Evolutionary conservation across 192 early-diverging fungal genomes (phyloP).

Genomic region (Paraglomus brasilianum): DNA sequence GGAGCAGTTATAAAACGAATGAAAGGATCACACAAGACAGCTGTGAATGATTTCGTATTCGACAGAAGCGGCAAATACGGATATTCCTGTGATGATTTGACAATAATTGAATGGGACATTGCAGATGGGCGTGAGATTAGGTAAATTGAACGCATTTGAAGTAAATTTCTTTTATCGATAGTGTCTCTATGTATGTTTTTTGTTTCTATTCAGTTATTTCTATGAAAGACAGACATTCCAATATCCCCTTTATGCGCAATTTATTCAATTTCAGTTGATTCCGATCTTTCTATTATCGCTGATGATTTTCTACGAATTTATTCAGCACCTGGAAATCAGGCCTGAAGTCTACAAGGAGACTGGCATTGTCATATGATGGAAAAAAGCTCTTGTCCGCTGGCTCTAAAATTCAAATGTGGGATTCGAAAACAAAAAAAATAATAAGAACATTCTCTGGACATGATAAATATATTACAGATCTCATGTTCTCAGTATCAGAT

Average conservation of each 20-base stretch:
- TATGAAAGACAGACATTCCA: no score
- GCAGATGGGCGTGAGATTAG: conserved; percentile 41
- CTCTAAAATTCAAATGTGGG: conserved; percentile 57
- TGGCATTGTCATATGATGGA: conserved; percentile 51
- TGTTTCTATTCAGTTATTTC: no score
- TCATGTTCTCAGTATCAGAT: conserved; percentile 50
- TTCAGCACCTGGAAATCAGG: conserved; percentile 55
- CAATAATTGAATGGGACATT: conserved; percentile 57
- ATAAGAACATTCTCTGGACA: conserved; percentile 58
- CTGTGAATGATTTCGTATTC: conserved; percentile 52
- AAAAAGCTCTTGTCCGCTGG: conserved; percentile 52
- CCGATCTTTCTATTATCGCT: no score
- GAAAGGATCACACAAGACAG: conserved; percentile 45
- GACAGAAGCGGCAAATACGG: conserved; percentile 45
- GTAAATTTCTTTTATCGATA: no score
- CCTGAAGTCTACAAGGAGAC: conserved; percentile 44
- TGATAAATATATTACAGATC: conserved; percentile 46
- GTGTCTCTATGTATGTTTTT: no score
- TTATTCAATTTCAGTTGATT: no score
- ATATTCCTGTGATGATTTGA: conserved; percentile 50
- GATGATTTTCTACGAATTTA: no score
- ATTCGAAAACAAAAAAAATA: conserved; percentile 41
- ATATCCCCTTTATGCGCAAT: no score
- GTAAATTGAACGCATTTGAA: conserved; percentile 19
- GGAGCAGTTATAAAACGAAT: conserved; percentile 46